These are phyloP conservation scores for Rhexocercosporidium sp. DNA, from an alignment of 2,329 filamentous ascomycete species.

Conservation along the genomic window DNA sequence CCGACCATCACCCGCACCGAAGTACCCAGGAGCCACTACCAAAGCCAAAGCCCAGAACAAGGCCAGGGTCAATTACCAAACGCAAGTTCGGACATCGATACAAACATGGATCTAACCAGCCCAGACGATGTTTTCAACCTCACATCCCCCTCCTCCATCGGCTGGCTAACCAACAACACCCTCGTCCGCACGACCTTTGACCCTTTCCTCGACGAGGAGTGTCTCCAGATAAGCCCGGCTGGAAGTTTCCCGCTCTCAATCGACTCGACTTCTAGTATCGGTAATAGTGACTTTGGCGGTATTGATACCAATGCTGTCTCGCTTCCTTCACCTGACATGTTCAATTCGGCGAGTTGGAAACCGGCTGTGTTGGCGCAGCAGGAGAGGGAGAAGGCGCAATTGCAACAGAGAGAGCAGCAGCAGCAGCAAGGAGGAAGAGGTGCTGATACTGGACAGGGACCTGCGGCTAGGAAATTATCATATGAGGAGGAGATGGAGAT, in stretches of 20 bases:
- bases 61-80: neutral
- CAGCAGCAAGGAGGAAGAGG: neutral
- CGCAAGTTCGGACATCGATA: neutral
- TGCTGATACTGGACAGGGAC: too few relatives aligned
- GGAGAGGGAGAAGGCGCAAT: neutral
- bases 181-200: conserved; percentile 32
- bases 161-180: conserved; percentile 6
- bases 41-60: neutral
- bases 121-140: conserved; percentile 4
- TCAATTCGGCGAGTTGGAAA: neutral
- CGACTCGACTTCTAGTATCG: neutral
- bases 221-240: conserved; percentile 29
- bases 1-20: neutral
- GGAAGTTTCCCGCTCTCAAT: neutral
- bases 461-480: neutral
- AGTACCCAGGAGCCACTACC: neutral
- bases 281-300: neutral
- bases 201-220: conserved; percentile 24
- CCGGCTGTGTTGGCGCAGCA: neutral
- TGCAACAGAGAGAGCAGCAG: neutral
- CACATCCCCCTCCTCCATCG: conserved; percentile 5
- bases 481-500: conserved; percentile 22
- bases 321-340: conserved; percentile 8
- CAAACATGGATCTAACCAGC: neutral
- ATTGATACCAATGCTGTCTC: conserved; percentile 1